Conservation (phyloP, 1,284 basidiomycete species). For the Takashimella koratensis region DNA sequence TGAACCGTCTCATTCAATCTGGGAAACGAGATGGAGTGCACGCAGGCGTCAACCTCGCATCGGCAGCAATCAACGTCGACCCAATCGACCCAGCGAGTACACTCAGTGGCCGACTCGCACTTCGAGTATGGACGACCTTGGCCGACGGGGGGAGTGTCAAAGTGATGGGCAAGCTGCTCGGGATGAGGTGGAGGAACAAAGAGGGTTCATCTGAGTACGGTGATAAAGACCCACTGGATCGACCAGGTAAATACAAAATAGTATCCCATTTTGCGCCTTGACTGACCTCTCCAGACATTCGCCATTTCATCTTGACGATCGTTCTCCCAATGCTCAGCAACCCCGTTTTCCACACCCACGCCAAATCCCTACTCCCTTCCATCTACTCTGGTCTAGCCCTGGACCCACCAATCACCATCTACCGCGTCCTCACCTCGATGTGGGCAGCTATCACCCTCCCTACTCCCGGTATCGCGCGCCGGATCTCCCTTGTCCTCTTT, state of each 20-base stretch:
- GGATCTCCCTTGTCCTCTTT: constrained; percentile 39
- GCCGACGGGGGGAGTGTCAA: constrained; percentile 43
- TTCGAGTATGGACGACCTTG: constrained; percentile 36
- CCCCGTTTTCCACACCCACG: constrained; percentile 35
- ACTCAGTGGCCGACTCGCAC: constrained; percentile 20
- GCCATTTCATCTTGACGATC: constrained; percentile 42
- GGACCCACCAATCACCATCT: constrained; percentile 47
- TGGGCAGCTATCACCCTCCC: constrained; percentile 41
- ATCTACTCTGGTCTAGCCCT: constrained; percentile 37
- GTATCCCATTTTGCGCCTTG: constrained; percentile 2
- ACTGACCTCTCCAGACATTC: constrained; percentile 32
- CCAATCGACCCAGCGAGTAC: constrained; percentile 22
- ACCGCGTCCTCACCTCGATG: constrained; percentile 41
- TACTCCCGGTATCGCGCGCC: constrained; percentile 32
- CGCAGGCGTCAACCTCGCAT: constrained; percentile 35
- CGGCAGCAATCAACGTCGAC: constrained; percentile 42
- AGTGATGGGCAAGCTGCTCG: constrained; percentile 43
- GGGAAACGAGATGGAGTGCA: constrained; percentile 43
- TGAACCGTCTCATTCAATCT: constrained; percentile 41
- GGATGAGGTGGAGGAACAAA: constrained; percentile 44
- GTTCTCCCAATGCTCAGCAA: constrained; percentile 42
- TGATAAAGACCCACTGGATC: constrained; percentile 42
- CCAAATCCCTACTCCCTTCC: constrained; percentile 35
- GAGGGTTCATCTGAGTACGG: constrained; percentile 36
- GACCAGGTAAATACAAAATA: constrained; percentile 38